These are phyloP conservation scores for Penicillium sp. DNA, from an alignment of 2,329 filamentous ascomycete genomes.

Conservation along the genomic window DNA sequence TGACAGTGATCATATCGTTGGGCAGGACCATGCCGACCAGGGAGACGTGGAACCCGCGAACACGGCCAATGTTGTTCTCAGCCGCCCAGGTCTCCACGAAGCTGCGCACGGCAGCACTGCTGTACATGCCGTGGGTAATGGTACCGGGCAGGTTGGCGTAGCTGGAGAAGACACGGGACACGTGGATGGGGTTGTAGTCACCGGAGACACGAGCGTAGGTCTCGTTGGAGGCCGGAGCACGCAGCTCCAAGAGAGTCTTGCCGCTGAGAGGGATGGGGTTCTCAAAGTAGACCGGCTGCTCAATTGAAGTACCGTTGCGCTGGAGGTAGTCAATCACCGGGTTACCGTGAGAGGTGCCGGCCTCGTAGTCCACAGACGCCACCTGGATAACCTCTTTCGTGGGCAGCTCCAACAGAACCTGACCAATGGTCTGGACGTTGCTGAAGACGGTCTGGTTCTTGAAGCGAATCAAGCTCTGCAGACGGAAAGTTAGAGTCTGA, in stretches of 20 bases:
- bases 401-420: constrained; percentile 89
- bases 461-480: constrained; percentile 87
- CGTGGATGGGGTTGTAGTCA: constrained; percentile 98
- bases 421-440: constrained; percentile 85
- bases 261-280: constrained; percentile 95
- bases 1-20: constrained; percentile 92
- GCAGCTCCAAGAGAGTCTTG: constrained; percentile 82
- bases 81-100: constrained; percentile 98
- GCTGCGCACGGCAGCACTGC: constrained; percentile 91
- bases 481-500: constrained; percentile 92
- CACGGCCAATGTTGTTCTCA: constrained; percentile 96
- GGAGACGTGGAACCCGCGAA: constrained; percentile 94
- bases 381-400: constrained; percentile 98
- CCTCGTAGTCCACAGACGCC: constrained; percentile 94
- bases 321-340: constrained; percentile 95
- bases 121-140: constrained; percentile 99
- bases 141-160: constrained; percentile 96
- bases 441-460: constrained; percentile 94
- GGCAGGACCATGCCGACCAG: constrained; percentile 98
- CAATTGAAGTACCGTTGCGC: constrained; percentile 85
- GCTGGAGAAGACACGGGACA: constrained; percentile 91
- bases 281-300: constrained; percentile 96
- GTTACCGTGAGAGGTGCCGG: constrained; percentile 88
- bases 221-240: constrained; percentile 93
- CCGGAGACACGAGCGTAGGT: constrained; percentile 96